Evolutionary conservation across 2,329 filamentous ascomycete species (phyloP).

Genomic region (Aspergillus sclerotialis): DNA sequence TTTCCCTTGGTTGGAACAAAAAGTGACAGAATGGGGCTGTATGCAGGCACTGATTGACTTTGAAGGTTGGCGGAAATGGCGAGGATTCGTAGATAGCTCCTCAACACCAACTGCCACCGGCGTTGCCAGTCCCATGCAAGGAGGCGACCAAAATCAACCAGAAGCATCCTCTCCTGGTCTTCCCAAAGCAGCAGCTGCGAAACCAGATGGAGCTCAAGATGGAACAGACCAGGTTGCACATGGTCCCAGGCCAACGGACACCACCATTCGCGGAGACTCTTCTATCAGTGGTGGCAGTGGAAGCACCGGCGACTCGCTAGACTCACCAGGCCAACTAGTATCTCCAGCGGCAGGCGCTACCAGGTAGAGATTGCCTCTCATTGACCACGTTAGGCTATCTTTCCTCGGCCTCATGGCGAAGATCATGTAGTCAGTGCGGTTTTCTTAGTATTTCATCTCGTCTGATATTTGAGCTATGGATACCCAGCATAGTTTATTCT

Average conservation of each 20-base stretch:
- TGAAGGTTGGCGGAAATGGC: constrained; percentile 97
- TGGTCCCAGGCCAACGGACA: too few relatives aligned
- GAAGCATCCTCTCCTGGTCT: neutral
- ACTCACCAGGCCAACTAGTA: too few relatives aligned
- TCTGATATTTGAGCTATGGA: constrained; percentile 15
- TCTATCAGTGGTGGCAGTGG: too few relatives aligned
- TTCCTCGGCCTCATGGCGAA: too few relatives aligned
- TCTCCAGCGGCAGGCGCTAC: too few relatives aligned
- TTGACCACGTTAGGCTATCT: too few relatives aligned
- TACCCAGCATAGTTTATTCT: constrained; percentile 22
- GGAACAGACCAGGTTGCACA: too few relatives aligned
- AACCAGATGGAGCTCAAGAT: neutral
- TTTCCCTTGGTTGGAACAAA: constrained; percentile 93
- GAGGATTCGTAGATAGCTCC: constrained; percentile 57
- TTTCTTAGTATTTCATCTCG: neutral
- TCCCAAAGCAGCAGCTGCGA: neutral
- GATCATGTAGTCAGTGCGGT: too few relatives aligned
- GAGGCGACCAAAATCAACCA: constrained; percentile 2
- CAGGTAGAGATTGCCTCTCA: too few relatives aligned
- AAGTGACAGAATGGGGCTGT: constrained; percentile 99
- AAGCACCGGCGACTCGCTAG: too few relatives aligned
- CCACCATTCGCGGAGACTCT: too few relatives aligned
- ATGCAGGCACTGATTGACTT: constrained; percentile 99
- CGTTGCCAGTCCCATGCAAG: constrained; percentile 22
- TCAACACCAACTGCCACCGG: constrained; percentile 13